Base-by-base conservation (phyloP, 148 eudicot genomes). In the Dianthus caryophyllus region DNA sequence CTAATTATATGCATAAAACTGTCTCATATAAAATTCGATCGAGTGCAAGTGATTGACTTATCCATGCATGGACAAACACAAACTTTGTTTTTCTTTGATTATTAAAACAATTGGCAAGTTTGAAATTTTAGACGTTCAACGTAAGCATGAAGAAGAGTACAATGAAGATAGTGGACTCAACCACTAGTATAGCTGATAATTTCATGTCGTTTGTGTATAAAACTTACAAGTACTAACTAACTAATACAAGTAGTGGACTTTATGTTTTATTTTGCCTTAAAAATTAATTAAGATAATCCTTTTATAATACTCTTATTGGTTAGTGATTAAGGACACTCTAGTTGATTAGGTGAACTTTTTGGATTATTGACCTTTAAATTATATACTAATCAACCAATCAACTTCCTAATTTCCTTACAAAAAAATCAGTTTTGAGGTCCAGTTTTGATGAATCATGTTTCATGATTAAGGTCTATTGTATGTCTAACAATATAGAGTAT, bases 251-350 rank as follows among this genome's bases (percentile, higher is more conserved):
- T 38, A 22, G 16, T 55, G 18, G 22, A 66, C 56, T 38, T 41
- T 41, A 33, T 2, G 7, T 33, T 9, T 41, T 41, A 6, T 6
- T 41, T 33, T 2, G 44, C 10, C 44, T 41, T 6, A 41, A 41
- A n/a, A n/a, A n/a, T 6, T 33, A 9, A 41, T 41, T 41, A 63
- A 11, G 65, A 70, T 71, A 71, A 76, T 76, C 71, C 31, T 76
- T 58, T 58, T 66, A 59, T 70, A 75, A 65, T 48, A 8, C 43
- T 41, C 56, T 38, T 36, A 76, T 71, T 76, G 75, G 79, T 70
- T 52, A 69, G 15, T 76, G 75, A 76, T 76, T 66, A 65, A 76
- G 71, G 72, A 46, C 71, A 71, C 71, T 65, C 33, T 9, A 76
- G 50, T 58, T 65, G 75, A 65, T 48, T 65, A 70, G 75, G 75